phyloP scores from a whole-genome alignment of 2,329 filamentous ascomycete species.

The Cladophialophora carrionii region DNA sequence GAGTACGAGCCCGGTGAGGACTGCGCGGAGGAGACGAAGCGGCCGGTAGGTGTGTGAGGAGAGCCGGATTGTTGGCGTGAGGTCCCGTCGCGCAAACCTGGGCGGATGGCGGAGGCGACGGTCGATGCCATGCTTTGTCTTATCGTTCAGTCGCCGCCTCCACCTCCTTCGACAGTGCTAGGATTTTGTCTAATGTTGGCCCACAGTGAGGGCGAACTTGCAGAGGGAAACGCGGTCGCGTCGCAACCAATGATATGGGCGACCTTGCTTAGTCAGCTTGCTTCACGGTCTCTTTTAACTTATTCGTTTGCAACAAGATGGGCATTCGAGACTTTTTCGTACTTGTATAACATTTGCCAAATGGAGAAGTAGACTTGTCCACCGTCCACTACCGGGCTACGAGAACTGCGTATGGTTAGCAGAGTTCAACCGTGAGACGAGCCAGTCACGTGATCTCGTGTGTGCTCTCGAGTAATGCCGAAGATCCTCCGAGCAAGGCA shows the following conservation, averaged over 20 bases:
- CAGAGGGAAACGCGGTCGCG: not conserved
- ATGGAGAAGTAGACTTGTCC: not conserved
- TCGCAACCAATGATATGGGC: not conserved
- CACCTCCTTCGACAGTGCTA: slow-evolving; percentile 18
- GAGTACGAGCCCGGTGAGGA: slow-evolving; percentile 62
- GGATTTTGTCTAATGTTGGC: slow-evolving; percentile 18
- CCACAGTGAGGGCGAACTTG: not conserved
- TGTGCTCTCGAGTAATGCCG: not conserved
- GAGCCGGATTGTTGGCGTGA: slow-evolving; percentile 37
- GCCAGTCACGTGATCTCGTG: not conserved
- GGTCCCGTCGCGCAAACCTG: slow-evolving; percentile 29
- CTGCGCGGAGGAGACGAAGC: slow-evolving; percentile 59
- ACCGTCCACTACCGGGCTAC: too few species aligned
- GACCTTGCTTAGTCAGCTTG: not conserved
- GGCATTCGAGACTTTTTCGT: not conserved
- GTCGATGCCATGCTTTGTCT: slow-evolving; percentile 28
- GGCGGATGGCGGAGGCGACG: slow-evolving; percentile 35
- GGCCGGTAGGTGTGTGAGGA: slow-evolving; percentile 61
- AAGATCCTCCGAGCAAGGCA: not conserved
- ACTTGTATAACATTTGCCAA: not conserved
- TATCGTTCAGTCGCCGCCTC: slow-evolving; percentile 17
- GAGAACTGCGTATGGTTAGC: too few species aligned
- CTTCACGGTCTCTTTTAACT: not conserved
- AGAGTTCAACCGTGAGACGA: not conserved
- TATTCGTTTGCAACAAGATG: not conserved